Conservation (phyloP, 805 yeast species). For the Sugiyamaella chiloensis region DNA sequence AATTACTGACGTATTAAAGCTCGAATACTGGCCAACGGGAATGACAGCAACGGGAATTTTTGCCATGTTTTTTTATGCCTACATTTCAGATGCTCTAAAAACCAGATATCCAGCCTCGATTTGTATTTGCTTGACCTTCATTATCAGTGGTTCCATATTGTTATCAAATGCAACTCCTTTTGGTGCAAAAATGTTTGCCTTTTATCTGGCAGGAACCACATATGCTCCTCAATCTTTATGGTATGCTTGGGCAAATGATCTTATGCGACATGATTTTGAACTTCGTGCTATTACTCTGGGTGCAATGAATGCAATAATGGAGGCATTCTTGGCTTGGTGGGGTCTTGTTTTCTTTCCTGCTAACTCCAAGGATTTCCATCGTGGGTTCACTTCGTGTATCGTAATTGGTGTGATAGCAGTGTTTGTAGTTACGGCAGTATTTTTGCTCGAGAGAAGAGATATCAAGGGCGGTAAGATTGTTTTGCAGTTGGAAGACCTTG, state of each 20-base stretch:
- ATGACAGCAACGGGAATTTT: constrained; percentile 3
- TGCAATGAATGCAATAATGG: background rate
- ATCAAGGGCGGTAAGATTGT: constrained; percentile 3
- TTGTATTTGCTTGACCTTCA: background rate
- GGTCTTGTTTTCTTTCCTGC: constrained; percentile 6
- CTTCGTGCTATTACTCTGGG: background rate
- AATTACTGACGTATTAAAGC: background rate
- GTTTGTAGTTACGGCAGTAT: constrained; percentile 10
- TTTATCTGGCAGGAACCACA: background rate
- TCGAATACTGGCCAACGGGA: background rate
- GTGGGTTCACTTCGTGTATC: constrained; percentile 6
- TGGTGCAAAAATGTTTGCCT: background rate
- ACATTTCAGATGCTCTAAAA: background rate
- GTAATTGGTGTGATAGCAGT: constrained; percentile 9
- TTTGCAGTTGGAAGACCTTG: background rate
- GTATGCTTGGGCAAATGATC: constrained; percentile 1
- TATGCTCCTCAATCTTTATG: background rate
- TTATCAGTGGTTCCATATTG: background rate
- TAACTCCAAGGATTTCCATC: constrained; percentile 4
- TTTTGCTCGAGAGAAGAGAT: constrained; percentile 7
- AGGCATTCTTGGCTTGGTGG: constrained; percentile 1
- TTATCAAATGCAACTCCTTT: background rate
- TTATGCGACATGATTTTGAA: background rate
- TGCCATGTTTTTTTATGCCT: constrained; percentile 1
- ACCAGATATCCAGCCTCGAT: background rate